Conservation (phyloP, 2,329 filamentous ascomycete species). For the Colletotrichum acutatum region DNA sequence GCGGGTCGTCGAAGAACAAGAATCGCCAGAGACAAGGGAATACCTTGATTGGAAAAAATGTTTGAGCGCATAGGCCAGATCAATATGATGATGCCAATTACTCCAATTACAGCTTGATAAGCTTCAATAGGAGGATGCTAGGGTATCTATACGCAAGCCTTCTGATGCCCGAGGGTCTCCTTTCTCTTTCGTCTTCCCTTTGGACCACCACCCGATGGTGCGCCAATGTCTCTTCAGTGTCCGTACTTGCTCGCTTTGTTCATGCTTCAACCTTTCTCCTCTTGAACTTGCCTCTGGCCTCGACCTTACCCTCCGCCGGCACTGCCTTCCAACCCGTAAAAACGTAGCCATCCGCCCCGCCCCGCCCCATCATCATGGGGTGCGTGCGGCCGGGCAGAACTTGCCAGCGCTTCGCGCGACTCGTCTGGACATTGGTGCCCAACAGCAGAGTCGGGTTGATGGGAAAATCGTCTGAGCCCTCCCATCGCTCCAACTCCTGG, state of each 20-base stretch:
- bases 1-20: background rate
- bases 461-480: constrained; percentile 80
- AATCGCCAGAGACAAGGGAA: background rate
- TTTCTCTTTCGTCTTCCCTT: background rate
- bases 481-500: constrained; percentile 66
- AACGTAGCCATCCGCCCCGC: constrained; percentile 90
- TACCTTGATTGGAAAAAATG: background rate
- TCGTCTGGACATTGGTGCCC: constrained; percentile 83
- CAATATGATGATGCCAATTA: constrained; percentile 28
- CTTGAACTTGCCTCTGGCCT: constrained; percentile 84
- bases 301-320: constrained; percentile 81
- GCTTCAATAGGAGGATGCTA: constrained; percentile 16
- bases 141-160: constrained; percentile 28
- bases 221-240: background rate
- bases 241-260: background rate
- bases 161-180: background rate
- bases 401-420: constrained; percentile 84
- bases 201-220: background rate
- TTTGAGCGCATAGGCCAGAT: constrained; percentile 22
- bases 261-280: constrained; percentile 68
- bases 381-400: constrained; percentile 92
- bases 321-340: constrained; percentile 86
- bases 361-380: constrained; percentile 89
- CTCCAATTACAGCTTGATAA: constrained; percentile 7
- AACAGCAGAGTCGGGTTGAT: constrained; percentile 88